Base-by-base conservation (phyloP, 1,139 yeast genomes). In the Nakaseomyces kungkrabaensis region DNA sequence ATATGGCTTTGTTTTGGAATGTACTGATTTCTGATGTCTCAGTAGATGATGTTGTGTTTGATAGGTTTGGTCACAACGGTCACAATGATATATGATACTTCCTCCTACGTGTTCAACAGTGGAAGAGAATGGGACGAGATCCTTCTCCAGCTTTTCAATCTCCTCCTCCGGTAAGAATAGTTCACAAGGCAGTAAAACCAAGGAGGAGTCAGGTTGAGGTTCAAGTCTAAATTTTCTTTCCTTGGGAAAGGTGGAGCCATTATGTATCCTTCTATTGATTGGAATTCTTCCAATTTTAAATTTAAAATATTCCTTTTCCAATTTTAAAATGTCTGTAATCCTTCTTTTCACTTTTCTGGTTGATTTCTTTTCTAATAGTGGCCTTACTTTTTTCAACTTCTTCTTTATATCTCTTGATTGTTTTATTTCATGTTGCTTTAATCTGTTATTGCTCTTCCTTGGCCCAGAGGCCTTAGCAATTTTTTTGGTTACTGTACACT, bases 11-110 rank as follows among this genome's bases (percentile, higher is more conserved):
- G 60, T 63, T 25, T 59, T 62, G 3, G 65, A 59, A 50, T 63
- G 68, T 37, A 63, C 68, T 6, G 66, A 62, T 43, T 62, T 62
- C 49, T 60, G 60, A 51, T 63, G 68, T 45, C 68, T 59, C 25
- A 65, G 61, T 34, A 63, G 50, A 50, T 63, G 68, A 45, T 63
- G 67, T 10, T 65, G 63, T 4, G 67, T 61, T 3, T 65, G 58
- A 42, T 62, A 63, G 42, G 55, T 54, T 42, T 63, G 56, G 38
- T 56, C 52, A 50, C 68, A 63, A 27, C 56, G 60, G 33, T 54
- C 56, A 47, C 68, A 63, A 13, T 58, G 56, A 43, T 59, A 62
- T 17, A 56, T 36, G 11, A 13, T 36, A 6, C 4, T 17, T 13
- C 38, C 38, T 6, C 38, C 38, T 13, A 36, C 10, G 5, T 17